Conservation (phyloP, 805 yeast species). For the Kluyveromyces lactis region DNA sequence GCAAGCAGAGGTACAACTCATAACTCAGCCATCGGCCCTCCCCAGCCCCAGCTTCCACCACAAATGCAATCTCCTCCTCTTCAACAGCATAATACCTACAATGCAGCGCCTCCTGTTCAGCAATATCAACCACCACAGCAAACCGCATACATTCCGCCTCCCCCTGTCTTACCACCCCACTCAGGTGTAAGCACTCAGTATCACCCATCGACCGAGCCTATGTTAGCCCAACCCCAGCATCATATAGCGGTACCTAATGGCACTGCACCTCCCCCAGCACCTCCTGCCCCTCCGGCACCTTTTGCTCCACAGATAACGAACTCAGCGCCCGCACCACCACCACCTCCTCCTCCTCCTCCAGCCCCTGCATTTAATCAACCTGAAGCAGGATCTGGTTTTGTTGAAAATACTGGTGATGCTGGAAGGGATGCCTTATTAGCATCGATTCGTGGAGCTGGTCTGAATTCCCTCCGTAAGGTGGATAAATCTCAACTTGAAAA, state of each 20-base stretch:
- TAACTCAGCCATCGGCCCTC: too few relatives aligned
- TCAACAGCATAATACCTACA: background rate
- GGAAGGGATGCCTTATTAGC: constrained; percentile 78
- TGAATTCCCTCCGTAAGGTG: constrained; percentile 60
- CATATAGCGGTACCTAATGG: constrained; percentile 2
- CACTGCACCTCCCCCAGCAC: constrained; percentile 10
- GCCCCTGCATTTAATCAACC: background rate
- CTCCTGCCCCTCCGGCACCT: constrained; percentile 6
- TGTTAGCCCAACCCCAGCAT: constrained; percentile 10
- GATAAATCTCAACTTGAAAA: constrained; percentile 78
- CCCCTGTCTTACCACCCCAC: constrained; percentile 12
- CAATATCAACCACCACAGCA: constrained; percentile 6
- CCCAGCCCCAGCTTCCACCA: constrained; percentile 11
- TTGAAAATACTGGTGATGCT: constrained; percentile 36
- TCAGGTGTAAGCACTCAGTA: constrained; percentile 3
- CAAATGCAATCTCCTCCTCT: constrained; percentile 1
- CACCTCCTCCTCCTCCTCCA: constrained; percentile 10
- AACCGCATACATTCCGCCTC: constrained; percentile 9
- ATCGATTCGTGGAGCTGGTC: constrained; percentile 75
- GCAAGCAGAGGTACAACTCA: constrained; percentile 14
- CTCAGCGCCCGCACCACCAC: constrained; percentile 8
- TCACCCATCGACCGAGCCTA: constrained; percentile 13
- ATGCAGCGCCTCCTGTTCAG: constrained; percentile 19
- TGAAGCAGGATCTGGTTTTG: constrained; percentile 6
- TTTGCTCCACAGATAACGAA: constrained; percentile 11